Percentiles rank a stretch among this genome's conserved stretches.
Evolutionary conservation across 2,329 filamentous ascomycete genomes (phyloP).

Genomic region (Phialocephala subalpina): DNA sequence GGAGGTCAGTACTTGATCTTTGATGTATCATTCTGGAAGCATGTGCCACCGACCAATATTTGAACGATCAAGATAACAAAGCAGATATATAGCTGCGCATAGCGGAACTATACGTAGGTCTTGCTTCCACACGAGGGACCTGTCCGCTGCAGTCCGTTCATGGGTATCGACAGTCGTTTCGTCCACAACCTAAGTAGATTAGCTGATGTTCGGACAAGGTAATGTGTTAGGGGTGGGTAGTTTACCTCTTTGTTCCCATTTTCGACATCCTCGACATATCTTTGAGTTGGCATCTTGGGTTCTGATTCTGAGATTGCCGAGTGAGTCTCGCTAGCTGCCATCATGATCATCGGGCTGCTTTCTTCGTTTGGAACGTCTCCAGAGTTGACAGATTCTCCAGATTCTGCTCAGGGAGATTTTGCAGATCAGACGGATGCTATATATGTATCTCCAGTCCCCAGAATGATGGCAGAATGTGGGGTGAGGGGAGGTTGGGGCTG

Average conservation of each 20-base stretch:
- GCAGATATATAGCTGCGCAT: constrained; percentile 68
- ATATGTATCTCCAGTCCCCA: background rate
- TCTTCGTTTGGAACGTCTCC: background rate
- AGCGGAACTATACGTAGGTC: constrained; percentile 70
- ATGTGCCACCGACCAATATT: constrained; percentile 62
- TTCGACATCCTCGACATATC: background rate
- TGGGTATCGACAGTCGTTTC: background rate
- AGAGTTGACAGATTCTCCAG: background rate
- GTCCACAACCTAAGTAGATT: background rate
- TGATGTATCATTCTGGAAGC: background rate
- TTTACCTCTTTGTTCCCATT: background rate
- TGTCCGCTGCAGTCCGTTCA: constrained; percentile 38
- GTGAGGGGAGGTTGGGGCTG: background rate
- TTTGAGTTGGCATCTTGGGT: background rate
- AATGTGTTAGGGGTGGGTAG: background rate
- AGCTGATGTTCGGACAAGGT: background rate
- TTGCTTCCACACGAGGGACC: constrained; percentile 61
- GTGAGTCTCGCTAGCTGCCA: background rate
- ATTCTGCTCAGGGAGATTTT: background rate
- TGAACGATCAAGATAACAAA: constrained; percentile 72
- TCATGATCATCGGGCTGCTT: background rate
- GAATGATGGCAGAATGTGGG: background rate
- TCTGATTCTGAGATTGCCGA: background rate
- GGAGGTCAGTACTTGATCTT: background rate
- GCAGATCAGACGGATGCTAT: background rate